phyloP scores from a whole-genome alignment of 1,284 basidiomycete genomes.

The Amylostereum areolatum region DNA sequence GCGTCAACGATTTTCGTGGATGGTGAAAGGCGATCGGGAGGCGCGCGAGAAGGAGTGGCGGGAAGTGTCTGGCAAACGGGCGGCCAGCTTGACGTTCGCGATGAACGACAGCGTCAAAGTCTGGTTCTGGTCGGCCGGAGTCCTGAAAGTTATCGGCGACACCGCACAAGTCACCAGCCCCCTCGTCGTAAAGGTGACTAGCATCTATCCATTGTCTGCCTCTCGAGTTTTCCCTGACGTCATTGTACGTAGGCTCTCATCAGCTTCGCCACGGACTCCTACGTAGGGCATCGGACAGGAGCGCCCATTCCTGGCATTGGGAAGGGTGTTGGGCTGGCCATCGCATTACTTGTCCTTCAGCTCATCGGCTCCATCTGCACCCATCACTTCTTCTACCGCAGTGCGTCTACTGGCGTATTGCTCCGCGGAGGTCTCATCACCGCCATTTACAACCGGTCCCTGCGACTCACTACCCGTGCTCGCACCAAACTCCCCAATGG shows the following conservation, averaged over 20 bases:
- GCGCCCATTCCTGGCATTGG: constrained; percentile 52
- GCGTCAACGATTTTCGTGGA: constrained; percentile 51
- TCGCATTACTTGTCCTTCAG: constrained; percentile 70
- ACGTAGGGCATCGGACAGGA: constrained; percentile 45
- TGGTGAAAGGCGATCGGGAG: constrained; percentile 43
- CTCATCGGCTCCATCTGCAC: constrained; percentile 61
- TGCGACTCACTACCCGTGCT: constrained; percentile 75
- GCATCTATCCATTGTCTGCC: background rate
- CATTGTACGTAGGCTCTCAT: constrained; percentile 55
- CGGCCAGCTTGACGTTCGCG: constrained; percentile 66
- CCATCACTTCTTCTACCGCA: constrained; percentile 80
- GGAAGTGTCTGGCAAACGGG: constrained; percentile 55
- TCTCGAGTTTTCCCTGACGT: constrained; percentile 1
- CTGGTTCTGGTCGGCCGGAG: constrained; percentile 79
- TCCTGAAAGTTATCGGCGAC: constrained; percentile 74
- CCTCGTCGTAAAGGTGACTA: constrained; percentile 63
- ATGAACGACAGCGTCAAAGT: constrained; percentile 79
- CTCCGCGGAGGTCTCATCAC: constrained; percentile 85
- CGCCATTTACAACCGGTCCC: constrained; percentile 78
- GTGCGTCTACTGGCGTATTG: constrained; percentile 72
- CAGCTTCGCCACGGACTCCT: constrained; percentile 66
- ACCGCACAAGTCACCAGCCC: constrained; percentile 71
- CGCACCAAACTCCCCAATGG: constrained; percentile 83
- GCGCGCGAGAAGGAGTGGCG: constrained; percentile 61
- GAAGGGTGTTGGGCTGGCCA: constrained; percentile 67